Evolutionary conservation across 2,329 filamentous ascomycete species (phyloP).

Genomic region (Chaetomium sp.): DNA sequence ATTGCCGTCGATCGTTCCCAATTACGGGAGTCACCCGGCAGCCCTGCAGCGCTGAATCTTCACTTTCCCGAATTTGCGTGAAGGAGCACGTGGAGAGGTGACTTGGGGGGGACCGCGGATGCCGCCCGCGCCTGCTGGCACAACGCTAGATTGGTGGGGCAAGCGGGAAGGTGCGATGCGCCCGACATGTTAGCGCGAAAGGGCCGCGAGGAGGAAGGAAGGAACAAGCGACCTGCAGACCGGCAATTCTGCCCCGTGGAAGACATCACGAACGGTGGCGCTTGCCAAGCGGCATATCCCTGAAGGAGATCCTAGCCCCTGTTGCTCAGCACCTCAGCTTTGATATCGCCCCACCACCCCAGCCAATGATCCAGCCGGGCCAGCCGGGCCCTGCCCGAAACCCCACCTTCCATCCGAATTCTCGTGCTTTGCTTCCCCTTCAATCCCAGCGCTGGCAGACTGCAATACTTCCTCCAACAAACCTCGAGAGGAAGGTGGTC

Average conservation of each 20-base stretch:
- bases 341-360: background rate
- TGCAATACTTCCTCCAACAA: background rate
- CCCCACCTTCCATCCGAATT: background rate
- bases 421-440: background rate
- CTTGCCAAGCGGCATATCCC: background rate
- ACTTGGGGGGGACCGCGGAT: background rate
- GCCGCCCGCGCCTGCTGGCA: background rate
- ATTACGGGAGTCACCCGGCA: background rate
- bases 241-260: background rate
- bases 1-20: slow-evolving; percentile 7
- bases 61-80: background rate
- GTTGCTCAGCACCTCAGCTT: background rate
- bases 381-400: background rate
- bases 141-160: background rate
- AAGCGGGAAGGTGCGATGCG: slow-evolving; percentile 1
- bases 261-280: background rate
- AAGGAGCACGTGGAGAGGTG: background rate
- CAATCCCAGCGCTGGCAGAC: no score
- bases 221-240: background rate
- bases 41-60: slow-evolving; percentile 1
- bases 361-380: background rate
- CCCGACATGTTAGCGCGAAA: background rate
- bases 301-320: background rate
- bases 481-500: background rate
- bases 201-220: background rate